Evolutionary conservation across 176 grass and related monocot species (phyloP).

Genomic region (Triticum monococcum): DNA sequence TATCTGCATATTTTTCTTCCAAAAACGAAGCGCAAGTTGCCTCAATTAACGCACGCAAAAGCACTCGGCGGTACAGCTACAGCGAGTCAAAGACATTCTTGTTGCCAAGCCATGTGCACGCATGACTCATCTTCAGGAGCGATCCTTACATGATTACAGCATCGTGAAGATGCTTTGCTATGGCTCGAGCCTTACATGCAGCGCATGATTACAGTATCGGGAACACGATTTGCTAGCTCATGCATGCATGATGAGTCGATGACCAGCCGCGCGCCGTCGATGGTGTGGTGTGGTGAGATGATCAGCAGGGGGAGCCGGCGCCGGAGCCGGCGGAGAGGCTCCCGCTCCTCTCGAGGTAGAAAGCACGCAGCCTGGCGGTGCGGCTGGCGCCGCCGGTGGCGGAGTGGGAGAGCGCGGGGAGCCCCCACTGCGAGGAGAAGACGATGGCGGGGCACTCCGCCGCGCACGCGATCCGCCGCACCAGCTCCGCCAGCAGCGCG

Average conservation of each 20-base stretch:
- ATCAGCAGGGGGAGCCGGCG: constrained; percentile 40
- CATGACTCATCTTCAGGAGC: background rate
- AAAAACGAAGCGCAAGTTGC: constrained; percentile 30
- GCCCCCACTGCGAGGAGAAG: constrained; percentile 76
- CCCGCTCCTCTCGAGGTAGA: constrained; percentile 58
- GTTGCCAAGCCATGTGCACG: constrained; percentile 28
- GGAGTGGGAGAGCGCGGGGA: constrained; percentile 67
- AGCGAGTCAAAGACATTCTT: constrained; percentile 16
- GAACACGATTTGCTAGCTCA: background rate
- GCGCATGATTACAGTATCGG: constrained; percentile 2
- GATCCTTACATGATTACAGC: background rate
- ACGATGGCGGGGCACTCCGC: constrained; percentile 58
- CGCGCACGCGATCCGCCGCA: constrained; percentile 41
- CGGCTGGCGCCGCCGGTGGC: constrained; percentile 27
- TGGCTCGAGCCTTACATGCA: background rate
- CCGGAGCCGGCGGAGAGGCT: constrained; percentile 36
- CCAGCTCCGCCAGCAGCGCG: constrained; percentile 57
- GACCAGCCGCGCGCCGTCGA: background rate
- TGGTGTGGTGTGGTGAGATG: background rate
- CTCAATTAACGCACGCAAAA: constrained; percentile 32
- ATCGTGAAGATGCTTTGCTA: background rate
- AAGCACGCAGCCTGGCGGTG: constrained; percentile 34
- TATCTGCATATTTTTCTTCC: background rate
- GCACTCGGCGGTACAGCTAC: constrained; percentile 34
- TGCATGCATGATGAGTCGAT: background rate